Conservation (phyloP, 106 monocot genomes). For the Amphibolis antarctica region DNA sequence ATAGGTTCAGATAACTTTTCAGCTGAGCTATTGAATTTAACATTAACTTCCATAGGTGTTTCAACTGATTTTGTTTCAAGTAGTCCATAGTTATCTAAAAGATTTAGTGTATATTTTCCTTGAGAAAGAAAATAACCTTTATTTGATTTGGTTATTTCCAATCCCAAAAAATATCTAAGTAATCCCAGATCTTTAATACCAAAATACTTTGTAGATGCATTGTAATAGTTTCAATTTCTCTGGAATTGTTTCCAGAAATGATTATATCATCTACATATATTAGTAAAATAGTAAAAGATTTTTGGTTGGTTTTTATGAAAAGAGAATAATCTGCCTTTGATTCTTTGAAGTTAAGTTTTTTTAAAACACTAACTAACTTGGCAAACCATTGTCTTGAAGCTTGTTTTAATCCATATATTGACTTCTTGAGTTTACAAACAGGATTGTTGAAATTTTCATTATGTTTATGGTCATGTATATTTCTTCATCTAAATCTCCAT, state of each 20-base stretch:
- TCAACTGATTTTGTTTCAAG: too few species aligned
- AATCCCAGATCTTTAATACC: background rate
- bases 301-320: too few species aligned
- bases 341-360: too few species aligned
- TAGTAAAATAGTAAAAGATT: background rate
- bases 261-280: too few species aligned
- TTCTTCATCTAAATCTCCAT: background rate
- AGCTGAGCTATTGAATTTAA: background rate
- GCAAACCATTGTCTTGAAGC: too few species aligned
- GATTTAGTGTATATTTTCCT: too few species aligned
- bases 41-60: background rate
- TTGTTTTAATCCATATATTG: too few species aligned
- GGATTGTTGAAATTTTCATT: background rate
- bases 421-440: background rate
- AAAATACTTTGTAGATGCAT: background rate
- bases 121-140: too few species aligned
- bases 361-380: background rate
- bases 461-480: background rate
- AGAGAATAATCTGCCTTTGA: too few species aligned
- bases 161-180: too few species aligned
- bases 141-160: too few species aligned
- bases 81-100: too few species aligned
- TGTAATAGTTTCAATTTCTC: background rate
- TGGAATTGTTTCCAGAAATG: background rate
- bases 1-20: background rate